Evolutionary conservation across 2,329 filamentous ascomycete species (phyloP).

Genomic region (Ampelomyces quisqualis): DNA sequence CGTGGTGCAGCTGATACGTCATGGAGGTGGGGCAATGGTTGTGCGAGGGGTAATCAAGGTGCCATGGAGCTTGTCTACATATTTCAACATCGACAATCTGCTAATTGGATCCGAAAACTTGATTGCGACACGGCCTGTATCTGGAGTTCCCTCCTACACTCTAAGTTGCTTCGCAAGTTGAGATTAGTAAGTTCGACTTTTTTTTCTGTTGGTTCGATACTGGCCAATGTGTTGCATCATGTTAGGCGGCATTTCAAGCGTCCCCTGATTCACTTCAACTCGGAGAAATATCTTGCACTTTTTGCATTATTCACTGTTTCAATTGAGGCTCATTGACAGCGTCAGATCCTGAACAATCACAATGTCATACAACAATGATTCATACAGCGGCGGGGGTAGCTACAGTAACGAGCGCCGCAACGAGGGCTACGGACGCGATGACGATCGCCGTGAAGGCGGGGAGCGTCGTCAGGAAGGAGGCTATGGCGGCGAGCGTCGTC

Average conservation of each 20-base stretch:
- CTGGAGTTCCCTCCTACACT: too few species aligned
- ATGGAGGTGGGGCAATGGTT: slow-evolving; percentile 16
- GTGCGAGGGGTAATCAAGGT: slow-evolving; percentile 12
- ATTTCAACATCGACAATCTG: background rate
- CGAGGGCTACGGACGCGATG: slow-evolving; percentile 13
- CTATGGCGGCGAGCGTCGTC: slow-evolving; percentile 14
- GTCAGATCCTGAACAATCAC: background rate
- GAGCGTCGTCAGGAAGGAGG: slow-evolving; percentile 17
- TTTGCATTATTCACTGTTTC: slow-evolving; percentile 1
- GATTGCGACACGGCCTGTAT: too few species aligned
- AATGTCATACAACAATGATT: slow-evolving; percentile 33
- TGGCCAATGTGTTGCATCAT: too few species aligned
- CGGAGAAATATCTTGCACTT: too few species aligned
- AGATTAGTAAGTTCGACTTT: too few species aligned
- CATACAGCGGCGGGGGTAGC: slow-evolving; percentile 16
- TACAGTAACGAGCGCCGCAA: slow-evolving; percentile 21
- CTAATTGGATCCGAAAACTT: too few species aligned
- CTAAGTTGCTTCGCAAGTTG: too few species aligned
- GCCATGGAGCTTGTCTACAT: slow-evolving; percentile 1
- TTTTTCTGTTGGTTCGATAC: too few species aligned
- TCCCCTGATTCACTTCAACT: too few species aligned
- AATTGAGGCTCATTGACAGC: background rate
- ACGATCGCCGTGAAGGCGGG: slow-evolving; percentile 10
- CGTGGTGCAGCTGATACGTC: slow-evolving; percentile 12
- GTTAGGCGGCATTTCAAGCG: too few species aligned